Conservation (phyloP, 192 early-diverging fungal genomes). For the Coemansia sp. region DNA sequence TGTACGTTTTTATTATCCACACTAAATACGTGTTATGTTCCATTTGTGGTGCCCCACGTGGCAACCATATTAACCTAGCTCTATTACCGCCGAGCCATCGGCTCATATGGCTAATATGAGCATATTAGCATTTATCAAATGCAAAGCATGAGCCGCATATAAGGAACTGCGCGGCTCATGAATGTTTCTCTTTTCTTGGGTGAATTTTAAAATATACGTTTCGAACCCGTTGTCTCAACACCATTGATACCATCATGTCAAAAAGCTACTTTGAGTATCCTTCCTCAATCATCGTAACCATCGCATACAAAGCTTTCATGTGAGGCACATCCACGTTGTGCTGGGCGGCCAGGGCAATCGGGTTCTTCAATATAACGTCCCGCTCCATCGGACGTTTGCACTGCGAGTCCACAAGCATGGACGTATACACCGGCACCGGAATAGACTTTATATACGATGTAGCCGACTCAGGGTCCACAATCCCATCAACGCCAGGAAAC, state of each 20-base stretch:
- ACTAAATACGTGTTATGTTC: neutral
- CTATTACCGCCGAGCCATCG: too few relatives aligned
- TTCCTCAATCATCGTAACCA: slow-evolving; percentile 46
- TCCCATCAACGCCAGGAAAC: slow-evolving; percentile 48
- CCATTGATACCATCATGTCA: neutral
- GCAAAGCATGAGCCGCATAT: too few relatives aligned
- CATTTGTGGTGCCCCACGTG: too few relatives aligned
- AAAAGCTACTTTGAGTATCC: slow-evolving; percentile 16
- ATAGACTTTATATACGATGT: slow-evolving; percentile 44
- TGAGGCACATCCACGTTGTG: slow-evolving; percentile 42
- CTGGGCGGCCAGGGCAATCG: slow-evolving; percentile 43
- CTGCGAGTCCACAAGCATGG: slow-evolving; percentile 54
- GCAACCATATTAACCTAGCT: too few relatives aligned
- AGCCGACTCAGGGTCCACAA: slow-evolving; percentile 40
- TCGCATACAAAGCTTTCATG: slow-evolving; percentile 48
- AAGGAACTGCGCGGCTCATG: too few relatives aligned
- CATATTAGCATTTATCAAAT: too few relatives aligned
- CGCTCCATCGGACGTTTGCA: slow-evolving; percentile 52
- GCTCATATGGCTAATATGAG: too few relatives aligned
- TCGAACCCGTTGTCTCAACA: too few relatives aligned
- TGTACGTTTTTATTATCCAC: neutral
- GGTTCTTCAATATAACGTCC: slow-evolving; percentile 52
- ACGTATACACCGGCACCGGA: slow-evolving; percentile 48
- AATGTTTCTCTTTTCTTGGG: too few relatives aligned
- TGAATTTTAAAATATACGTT: too few relatives aligned